phyloP scores from a whole-genome alignment of 352 stramenopile genomes.

The Phytophthora constricta region DNA sequence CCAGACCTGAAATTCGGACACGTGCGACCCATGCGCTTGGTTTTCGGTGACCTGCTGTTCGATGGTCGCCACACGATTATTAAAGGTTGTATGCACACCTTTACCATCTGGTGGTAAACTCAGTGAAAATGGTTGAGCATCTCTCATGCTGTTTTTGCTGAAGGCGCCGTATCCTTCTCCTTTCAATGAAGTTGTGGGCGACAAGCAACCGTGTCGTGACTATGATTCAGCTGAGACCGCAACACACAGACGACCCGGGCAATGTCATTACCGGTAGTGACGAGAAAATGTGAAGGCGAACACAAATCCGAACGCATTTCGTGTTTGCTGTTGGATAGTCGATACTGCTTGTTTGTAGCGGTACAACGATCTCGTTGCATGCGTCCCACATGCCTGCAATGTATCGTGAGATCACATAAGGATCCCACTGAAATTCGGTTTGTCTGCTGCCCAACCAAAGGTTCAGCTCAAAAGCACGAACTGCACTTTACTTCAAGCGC shows the following conservation, averaged over 20 bases:
- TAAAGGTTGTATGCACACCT: neutral
- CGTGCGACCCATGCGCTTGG: neutral
- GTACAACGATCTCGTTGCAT: conserved; percentile 15
- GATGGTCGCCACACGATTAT: neutral
- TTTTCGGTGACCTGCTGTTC: conserved; percentile 4
- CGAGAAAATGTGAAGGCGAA: neutral
- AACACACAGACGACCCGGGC: too few relatives aligned
- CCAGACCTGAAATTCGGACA: neutral
- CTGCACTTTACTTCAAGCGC: too few relatives aligned
- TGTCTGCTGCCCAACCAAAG: too few relatives aligned
- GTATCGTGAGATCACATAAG: too few relatives aligned
- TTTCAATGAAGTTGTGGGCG: neutral
- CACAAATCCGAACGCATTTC: conserved; percentile 17
- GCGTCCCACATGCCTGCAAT: too few relatives aligned
- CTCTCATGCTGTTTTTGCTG: neutral
- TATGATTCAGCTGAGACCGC: neutral
- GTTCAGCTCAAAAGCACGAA: too few relatives aligned
- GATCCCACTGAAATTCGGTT: too few relatives aligned
- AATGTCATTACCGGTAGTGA: too few relatives aligned
- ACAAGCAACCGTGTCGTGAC: neutral
- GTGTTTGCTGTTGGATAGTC: conserved; percentile 15
- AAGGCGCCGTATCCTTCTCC: neutral
- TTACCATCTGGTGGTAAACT: neutral
- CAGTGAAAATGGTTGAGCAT: neutral
- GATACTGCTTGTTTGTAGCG: conserved; percentile 14